Conservation (phyloP, 139 green algal genomes). For the Nannochloris sp. region DNA sequence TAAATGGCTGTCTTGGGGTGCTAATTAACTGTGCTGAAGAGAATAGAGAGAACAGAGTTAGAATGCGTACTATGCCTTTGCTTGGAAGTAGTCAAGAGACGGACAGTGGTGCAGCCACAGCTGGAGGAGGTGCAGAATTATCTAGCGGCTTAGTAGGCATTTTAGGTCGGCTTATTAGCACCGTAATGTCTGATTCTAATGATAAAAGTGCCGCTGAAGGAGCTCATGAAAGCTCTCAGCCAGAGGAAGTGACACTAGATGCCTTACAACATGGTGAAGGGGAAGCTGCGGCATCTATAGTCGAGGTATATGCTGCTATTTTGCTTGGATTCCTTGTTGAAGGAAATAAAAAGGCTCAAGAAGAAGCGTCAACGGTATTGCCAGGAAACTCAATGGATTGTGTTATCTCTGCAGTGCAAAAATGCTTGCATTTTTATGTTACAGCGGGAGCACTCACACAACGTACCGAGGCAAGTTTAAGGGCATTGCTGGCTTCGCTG, state of each 20-base stretch:
- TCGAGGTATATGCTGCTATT: conserved; percentile 61
- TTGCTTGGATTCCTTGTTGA: conserved; percentile 65
- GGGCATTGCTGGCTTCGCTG: conserved; percentile 14
- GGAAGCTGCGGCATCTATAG: conserved; percentile 41
- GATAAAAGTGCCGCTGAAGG: not conserved
- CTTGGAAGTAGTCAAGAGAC: not conserved
- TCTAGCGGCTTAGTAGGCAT: not conserved
- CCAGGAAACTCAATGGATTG: conserved; percentile 30
- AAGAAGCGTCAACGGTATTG: conserved; percentile 23
- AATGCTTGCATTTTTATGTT: conserved; percentile 61
- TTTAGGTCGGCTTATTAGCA: not conserved
- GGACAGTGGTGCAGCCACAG: not conserved
- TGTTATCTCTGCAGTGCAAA: conserved; percentile 30
- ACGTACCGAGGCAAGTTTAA: conserved; percentile 14
- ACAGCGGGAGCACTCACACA: conserved; percentile 23
- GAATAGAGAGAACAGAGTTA: not conserved
- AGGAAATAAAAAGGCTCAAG: not conserved
- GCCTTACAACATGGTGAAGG: conserved; percentile 16
- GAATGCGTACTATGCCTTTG: not conserved
- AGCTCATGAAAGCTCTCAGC: not conserved
- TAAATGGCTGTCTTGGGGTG: conserved; percentile 43
- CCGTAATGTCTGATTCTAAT: not conserved
- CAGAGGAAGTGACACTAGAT: conserved; percentile 29
- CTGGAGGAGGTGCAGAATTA: too few relatives aligned
- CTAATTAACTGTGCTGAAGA: conserved; percentile 60